These are phyloP conservation scores for Colletotrichum salicis DNA, from an alignment of 2,329 filamentous ascomycete genomes.

Conservation along the genomic window DNA sequence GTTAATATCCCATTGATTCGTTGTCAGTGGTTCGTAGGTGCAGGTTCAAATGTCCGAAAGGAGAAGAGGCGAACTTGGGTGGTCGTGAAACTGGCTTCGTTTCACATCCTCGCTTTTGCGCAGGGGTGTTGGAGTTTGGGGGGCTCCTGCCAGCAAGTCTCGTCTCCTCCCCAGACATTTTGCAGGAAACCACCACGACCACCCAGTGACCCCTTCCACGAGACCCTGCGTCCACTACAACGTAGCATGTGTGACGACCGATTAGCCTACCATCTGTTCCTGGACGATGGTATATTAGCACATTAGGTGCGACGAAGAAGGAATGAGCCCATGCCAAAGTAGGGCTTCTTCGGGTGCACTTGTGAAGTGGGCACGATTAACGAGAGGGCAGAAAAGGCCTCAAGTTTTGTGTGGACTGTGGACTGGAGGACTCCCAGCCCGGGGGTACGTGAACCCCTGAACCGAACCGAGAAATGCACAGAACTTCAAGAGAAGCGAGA, in stretches of 20 bases:
- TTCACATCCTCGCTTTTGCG: slow-evolving; percentile 29
- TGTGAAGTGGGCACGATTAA: slow-evolving; percentile 4
- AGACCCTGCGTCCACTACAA: slow-evolving; percentile 17
- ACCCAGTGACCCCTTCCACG: neutral
- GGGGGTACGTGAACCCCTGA: slow-evolving; percentile 1
- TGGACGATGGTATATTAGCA: neutral
- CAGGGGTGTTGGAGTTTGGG: neutral
- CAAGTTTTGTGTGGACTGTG: slow-evolving; percentile 12
- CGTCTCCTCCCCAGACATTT: slow-evolving; percentile 5
- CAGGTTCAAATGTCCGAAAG: slow-evolving; percentile 30
- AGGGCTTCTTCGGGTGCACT: slow-evolving; percentile 2
- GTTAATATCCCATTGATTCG: slow-evolving; percentile 25
- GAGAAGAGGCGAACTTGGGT: slow-evolving; percentile 26
- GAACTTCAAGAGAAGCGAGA: slow-evolving; percentile 24
- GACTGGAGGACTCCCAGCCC: slow-evolving; percentile 16
- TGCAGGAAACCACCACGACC: neutral
- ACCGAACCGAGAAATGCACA: neutral
- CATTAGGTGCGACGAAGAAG: neutral
- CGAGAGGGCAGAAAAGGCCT: slow-evolving; percentile 19
- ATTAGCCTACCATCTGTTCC: neutral
- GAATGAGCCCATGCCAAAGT: neutral
- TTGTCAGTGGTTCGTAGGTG: slow-evolving; percentile 23
- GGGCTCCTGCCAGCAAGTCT: neutral
- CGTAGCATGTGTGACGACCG: slow-evolving; percentile 27
- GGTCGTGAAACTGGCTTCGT: slow-evolving; percentile 33